Evolutionary conservation across 139 green algal genomes (phyloP).

Genomic region (Coccomyxa sp.): DNA sequence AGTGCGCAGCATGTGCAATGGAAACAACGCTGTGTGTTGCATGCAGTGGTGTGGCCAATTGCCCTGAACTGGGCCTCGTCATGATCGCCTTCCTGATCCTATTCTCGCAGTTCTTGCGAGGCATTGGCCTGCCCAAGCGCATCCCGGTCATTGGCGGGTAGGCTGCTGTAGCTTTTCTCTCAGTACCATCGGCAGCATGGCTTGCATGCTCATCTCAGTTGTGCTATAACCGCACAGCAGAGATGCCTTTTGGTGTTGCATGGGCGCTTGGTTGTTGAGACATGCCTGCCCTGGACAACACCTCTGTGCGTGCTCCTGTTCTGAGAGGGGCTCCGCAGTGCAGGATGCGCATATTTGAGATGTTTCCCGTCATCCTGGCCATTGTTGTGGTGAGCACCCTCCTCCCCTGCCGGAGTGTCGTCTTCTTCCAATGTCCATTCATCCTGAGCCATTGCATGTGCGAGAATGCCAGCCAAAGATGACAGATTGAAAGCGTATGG

Average conservation of each 20-base stretch:
- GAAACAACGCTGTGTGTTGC: too few relatives aligned
- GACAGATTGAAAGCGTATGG: background rate
- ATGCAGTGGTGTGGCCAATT: constrained; percentile 32
- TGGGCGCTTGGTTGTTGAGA: too few relatives aligned
- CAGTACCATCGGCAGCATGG: background rate
- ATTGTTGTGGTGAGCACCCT: constrained; percentile 16
- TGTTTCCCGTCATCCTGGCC: constrained; percentile 42
- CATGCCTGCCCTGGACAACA: too few relatives aligned
- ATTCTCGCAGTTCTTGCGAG: constrained; percentile 30
- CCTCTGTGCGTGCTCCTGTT: background rate
- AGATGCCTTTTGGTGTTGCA: background rate
- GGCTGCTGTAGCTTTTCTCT: background rate
- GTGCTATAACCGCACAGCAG: background rate
- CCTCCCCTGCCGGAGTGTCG: background rate
- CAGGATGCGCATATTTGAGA: constrained; percentile 41
- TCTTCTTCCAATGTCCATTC: background rate
- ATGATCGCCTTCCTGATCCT: constrained; percentile 46
- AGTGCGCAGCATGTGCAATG: background rate
- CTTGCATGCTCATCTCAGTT: background rate
- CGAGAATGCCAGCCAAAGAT: too few relatives aligned
- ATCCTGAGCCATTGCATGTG: background rate
- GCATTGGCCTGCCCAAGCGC: background rate
- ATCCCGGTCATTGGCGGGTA: background rate
- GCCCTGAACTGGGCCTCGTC: constrained; percentile 54
- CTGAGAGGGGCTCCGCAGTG: background rate